phyloP scores from a whole-genome alignment of 1,284 basidiomycete species.

The Mrakiaceae sp. region DNA sequence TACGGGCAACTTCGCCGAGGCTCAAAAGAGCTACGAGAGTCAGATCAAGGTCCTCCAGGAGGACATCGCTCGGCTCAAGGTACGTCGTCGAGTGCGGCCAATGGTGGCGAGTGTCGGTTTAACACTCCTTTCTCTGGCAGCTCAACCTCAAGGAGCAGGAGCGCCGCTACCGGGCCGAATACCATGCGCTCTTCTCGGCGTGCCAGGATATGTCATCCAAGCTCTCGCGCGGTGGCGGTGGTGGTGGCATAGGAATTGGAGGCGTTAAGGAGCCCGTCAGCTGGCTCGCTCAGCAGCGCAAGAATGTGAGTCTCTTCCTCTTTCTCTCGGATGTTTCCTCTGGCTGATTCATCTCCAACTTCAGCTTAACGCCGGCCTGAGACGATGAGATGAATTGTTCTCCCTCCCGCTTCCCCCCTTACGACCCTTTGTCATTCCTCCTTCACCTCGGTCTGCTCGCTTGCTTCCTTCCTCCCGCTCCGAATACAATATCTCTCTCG shows the following conservation, averaged over 20 bases:
- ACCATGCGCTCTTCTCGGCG: slow-evolving; percentile 63
- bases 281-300: slow-evolving; percentile 15
- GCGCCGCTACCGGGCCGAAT: slow-evolving; percentile 58
- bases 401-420: too few species aligned
- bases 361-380: too few species aligned
- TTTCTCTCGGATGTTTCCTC: neutral
- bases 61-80: slow-evolving; percentile 53
- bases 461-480: neutral
- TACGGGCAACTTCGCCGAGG: slow-evolving; percentile 56
- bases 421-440: too few species aligned
- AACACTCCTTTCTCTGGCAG: slow-evolving; percentile 4
- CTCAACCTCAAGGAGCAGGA: slow-evolving; percentile 42
- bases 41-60: slow-evolving; percentile 61
- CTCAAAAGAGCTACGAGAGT: slow-evolving; percentile 52
- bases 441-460: neutral
- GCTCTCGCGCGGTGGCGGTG: slow-evolving; percentile 39
- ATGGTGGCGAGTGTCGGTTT: slow-evolving; percentile 6
- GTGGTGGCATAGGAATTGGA: neutral
- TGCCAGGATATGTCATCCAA: slow-evolving; percentile 60
- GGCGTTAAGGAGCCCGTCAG: neutral
- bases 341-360: too few species aligned
- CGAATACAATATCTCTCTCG: neutral
- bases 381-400: too few species aligned
- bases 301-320: slow-evolving; percentile 1
- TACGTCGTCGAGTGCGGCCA: slow-evolving; percentile 25